Evolutionary conservation across 2,329 filamentous ascomycete genomes (phyloP), one percentile per base, ranked within the genome.

Genomic region (Phyllosticta citriasiana): DNA sequence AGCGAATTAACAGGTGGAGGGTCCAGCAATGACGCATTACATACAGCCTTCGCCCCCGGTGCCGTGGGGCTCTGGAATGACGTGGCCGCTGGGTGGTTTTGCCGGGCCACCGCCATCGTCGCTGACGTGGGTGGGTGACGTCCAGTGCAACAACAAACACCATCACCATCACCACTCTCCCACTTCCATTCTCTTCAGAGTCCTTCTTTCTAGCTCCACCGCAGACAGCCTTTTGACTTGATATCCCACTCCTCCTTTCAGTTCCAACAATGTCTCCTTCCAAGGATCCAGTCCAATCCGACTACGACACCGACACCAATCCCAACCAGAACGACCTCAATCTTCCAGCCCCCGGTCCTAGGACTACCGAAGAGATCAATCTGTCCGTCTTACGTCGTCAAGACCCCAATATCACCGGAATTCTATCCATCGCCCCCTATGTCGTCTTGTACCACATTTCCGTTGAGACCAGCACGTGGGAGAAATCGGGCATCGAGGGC

Each of bases 321-420:
- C 71, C 73, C 57, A 67, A 72, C 65, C 68, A 73, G 25, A 63
- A 68, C 71, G 14, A 25, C 2, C 22, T 59, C 30, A 26, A 25
- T 8, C 66, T 72, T 56, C 73, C 74, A 26, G 72, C 74, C 27
- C 78, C 79, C 52, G 78, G 79, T 59, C 72, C 77, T 40, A 86
- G 89, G 65, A 87, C 87, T 64, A 94, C 92, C 73, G 88, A 88
- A 60, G 88, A 95, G 66, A 86, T 97, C 70, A 97, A 97, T 78
- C 81, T 96, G 66, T 81, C 84, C 56, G 93, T 97, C 50, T 81
- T 97, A 40, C 86, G 83, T 63, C 88, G 91, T 66, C 89, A 96
- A 76, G 84, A 90, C 62, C 88, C 91, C 33, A 82, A 84, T 62
- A 84, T 97, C 65, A 79, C 80, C 62, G 78, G 81, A 58, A 91